These are phyloP conservation scores for Nitzschia sp. DNA, from an alignment of 108 stramenopile genomes.

Conservation along the genomic window DNA sequence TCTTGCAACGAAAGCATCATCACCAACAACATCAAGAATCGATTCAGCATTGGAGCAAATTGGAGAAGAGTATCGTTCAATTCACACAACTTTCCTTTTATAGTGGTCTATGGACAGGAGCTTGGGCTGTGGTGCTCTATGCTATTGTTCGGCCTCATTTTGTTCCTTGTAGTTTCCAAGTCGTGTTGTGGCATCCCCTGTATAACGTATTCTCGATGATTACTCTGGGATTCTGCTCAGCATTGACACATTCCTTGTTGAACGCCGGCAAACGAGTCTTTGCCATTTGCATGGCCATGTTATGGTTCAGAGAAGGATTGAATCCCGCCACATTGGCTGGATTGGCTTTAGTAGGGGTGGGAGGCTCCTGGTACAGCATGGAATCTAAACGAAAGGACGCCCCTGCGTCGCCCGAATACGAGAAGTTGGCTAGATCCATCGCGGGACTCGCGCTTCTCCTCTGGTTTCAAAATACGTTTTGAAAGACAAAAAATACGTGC, in stretches of 20 bases:
- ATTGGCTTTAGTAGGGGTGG: slow-evolving; percentile 11
- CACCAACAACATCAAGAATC: not conserved
- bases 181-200: slow-evolving; percentile 43
- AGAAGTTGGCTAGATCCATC: not conserved
- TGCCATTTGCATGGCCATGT: slow-evolving; percentile 38
- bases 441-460: not conserved
- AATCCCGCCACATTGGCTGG: slow-evolving; percentile 4
- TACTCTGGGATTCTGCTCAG: slow-evolving; percentile 39
- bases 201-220: slow-evolving; percentile 59
- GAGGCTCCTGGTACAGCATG: slow-evolving; percentile 30
- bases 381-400: slow-evolving; percentile 16
- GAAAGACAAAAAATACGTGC: not conserved
- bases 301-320: slow-evolving; percentile 29
- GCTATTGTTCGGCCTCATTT: not conserved
- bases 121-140: slow-evolving; percentile 4
- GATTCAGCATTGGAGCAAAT: not conserved
- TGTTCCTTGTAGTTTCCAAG: not conserved
- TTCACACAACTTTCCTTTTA: slow-evolving; percentile 24
- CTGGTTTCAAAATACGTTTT: not conserved
- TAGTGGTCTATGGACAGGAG: not conserved
- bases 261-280: slow-evolving; percentile 58
- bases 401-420: not conserved
- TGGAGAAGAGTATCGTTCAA: slow-evolving; percentile 18
- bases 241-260: slow-evolving; percentile 50
- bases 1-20: slow-evolving; percentile 28